These are phyloP conservation scores for Cystofilobasidium capitatum DNA, from an alignment of 768 basidiomycete genomes.

Conservation along the genomic window DNA sequence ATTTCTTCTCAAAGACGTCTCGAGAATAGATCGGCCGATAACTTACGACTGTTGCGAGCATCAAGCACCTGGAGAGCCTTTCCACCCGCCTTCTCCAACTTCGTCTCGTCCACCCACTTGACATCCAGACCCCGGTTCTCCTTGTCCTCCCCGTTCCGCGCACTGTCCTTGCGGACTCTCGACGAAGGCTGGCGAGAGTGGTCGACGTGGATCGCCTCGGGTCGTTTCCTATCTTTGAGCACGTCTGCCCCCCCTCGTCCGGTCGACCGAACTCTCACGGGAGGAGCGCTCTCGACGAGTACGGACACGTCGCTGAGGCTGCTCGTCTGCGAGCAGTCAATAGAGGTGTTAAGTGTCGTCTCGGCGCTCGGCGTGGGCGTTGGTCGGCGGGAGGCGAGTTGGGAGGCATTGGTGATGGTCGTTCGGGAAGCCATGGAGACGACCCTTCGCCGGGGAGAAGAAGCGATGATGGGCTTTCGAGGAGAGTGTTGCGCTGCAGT, in stretches of 20 bases:
- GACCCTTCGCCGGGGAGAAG: not conserved
- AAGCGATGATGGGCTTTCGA: not conserved
- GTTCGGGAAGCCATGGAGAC: not conserved
- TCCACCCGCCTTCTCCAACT: too few relatives aligned
- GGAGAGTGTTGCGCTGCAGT: not conserved
- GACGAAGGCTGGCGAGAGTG: not conserved
- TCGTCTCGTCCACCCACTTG: too few relatives aligned
- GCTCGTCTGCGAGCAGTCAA: not conserved
- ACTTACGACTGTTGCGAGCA: too few relatives aligned
- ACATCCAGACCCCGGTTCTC: not conserved
- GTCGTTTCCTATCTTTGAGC: not conserved
- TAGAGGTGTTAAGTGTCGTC: not conserved
- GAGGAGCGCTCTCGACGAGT: not conserved
- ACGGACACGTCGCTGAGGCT: not conserved
- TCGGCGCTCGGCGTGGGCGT: not conserved
- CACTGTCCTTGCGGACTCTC: not conserved
- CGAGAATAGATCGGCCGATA: too few relatives aligned
- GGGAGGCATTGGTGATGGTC: not conserved
- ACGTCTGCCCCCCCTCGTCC: not conserved
- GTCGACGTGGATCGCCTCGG: not conserved
- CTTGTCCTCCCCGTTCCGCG: not conserved
- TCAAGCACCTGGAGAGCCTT: too few relatives aligned
- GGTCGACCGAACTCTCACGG: not conserved
- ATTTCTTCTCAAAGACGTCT: too few relatives aligned
- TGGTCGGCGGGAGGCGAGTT: not conserved